Evolutionary conservation across 2,329 filamentous ascomycete species (phyloP), one percentile per base, ranked within the genome.

Genomic region (Exserohilum rostratum): DNA sequence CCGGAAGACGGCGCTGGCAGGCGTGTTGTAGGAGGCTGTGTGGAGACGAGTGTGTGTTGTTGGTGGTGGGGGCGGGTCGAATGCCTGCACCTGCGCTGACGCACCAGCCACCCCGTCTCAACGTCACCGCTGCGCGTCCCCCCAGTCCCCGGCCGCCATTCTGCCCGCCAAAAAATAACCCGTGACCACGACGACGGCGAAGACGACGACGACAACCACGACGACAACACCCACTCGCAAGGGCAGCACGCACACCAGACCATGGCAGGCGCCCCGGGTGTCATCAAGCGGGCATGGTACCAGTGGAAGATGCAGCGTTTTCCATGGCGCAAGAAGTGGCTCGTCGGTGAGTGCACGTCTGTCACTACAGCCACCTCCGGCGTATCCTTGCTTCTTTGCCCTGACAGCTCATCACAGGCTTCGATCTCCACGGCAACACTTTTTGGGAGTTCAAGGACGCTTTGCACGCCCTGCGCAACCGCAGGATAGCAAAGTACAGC

Each of bases 391-490:
- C 50, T 52, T 40, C 40, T 25, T 13, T 42, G 20, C 33, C 44
- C 47, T 55, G 48, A 68, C 57, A 38, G 15, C 7, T 13, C 29
- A 15, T 55, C 34, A 30, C 65, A 86, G 85, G 85, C 67, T 78
- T 80, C 61, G 85, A 88, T 71, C 78, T 88, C 43, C 71, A 79
- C 17, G 85, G 85, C 57, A 88, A 88, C 73, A 87, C 85, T 9
- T 88, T 82, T 71, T 88, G 85, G 85, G 85, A 87, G 66, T 87
- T 88, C 73, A 84, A 83, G 66, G 84, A 87, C 66, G 74, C 77
- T 15, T 57, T 85, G 50, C 83, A 85, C 60, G 71, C 81, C 34
- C 74, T 77, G 35, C 80, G 85, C 38, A 78, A 79, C 57, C 80
- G 86, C 33, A 79, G 86, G 27, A 87, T 87, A 15, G 84, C 87